Percentiles rank a stretch among this genome's conserved stretches.
These are phyloP conservation scores for Naumovozyma baii DNA, from an alignment of 805 yeast genomes.

Conservation along the genomic window DNA sequence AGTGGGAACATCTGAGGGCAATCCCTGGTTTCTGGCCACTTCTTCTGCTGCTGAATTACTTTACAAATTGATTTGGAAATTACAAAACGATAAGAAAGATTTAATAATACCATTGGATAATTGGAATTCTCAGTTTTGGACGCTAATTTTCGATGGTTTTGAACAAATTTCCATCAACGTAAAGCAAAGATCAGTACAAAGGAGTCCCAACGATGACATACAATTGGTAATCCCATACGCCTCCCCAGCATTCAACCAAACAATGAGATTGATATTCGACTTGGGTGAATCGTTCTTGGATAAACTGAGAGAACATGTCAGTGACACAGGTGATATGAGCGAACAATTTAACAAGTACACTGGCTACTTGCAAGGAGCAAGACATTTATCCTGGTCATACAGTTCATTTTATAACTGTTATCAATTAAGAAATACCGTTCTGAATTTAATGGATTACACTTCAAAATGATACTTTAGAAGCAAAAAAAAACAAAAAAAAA, in stretches of 20 bases:
- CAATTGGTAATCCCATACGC: slow-evolving; percentile 14
- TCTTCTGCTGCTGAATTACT: slow-evolving; percentile 58
- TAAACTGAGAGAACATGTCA: slow-evolving; percentile 49
- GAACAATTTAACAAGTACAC: slow-evolving; percentile 78
- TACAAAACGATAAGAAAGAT: slow-evolving; percentile 34
- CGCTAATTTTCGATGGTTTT: slow-evolving; percentile 5
- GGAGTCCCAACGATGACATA: slow-evolving; percentile 2
- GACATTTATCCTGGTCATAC: slow-evolving; percentile 84
- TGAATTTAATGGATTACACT: background rate
- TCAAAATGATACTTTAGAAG: too few relatives aligned
- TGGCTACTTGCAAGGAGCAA: slow-evolving; percentile 86
- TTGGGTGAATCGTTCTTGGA: slow-evolving; percentile 61
- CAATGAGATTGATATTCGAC: slow-evolving; percentile 38
- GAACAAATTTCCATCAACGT: background rate
- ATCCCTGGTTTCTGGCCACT: slow-evolving; percentile 87
- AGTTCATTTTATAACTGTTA: slow-evolving; percentile 64
- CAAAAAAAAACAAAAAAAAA: too few relatives aligned
- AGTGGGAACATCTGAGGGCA: slow-evolving; percentile 59
- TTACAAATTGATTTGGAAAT: slow-evolving; percentile 43
- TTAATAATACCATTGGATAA: slow-evolving; percentile 32
- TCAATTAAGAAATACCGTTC: slow-evolving; percentile 44
- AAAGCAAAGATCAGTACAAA: too few relatives aligned
- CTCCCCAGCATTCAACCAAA: slow-evolving; percentile 36
- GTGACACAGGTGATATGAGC: slow-evolving; percentile 60
- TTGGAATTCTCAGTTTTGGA: slow-evolving; percentile 21